phyloP scores from a whole-genome alignment of 495 filamentous ascomycete genomes.

The Aspergillus diversus region DNA sequence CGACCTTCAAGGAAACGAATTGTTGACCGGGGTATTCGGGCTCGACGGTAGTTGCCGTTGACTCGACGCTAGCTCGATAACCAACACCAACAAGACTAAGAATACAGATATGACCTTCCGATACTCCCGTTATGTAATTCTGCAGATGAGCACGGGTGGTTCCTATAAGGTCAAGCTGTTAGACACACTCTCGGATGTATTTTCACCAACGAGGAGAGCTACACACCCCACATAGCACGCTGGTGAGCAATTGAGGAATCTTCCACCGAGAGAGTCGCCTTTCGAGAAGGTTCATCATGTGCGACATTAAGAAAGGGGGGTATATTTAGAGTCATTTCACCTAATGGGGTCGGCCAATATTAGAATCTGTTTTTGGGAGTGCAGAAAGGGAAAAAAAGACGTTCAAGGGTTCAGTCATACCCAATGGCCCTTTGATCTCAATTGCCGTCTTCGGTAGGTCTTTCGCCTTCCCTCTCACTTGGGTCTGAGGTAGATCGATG shows the following conservation, averaged over 20 bases:
- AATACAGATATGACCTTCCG: constrained; percentile 93
- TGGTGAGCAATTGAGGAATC: constrained; percentile 69
- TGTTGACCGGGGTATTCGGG: constrained; percentile 77
- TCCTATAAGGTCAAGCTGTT: constrained; percentile 52
- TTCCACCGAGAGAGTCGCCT: constrained; percentile 66
- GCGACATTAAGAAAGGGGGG: constrained; percentile 74
- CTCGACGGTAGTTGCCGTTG: constrained; percentile 66
- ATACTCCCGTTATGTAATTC: constrained; percentile 88
- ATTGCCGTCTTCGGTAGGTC: constrained; percentile 60
- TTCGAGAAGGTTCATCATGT: constrained; percentile 61
- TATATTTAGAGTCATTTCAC: constrained; percentile 71
- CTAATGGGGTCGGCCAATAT: constrained; percentile 36
- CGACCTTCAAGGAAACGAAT: constrained; percentile 90
- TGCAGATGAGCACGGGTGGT: constrained; percentile 87
- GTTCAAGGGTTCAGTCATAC: constrained; percentile 42
- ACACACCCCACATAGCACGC: constrained; percentile 96
- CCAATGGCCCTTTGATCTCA: constrained; percentile 75
- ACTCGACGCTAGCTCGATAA: constrained; percentile 85
- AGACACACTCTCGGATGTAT: constrained; percentile 6
- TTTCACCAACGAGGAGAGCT: constrained; percentile 5
- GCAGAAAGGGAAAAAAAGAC: background rate
- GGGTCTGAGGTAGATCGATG: constrained; percentile 58
- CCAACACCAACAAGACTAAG: constrained; percentile 94
- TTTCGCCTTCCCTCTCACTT: constrained; percentile 54
- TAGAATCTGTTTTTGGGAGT: constrained; percentile 10